Conservation (phyloP, 179 eudicot genomes). For the Sideroxylon spinosum region DNA sequence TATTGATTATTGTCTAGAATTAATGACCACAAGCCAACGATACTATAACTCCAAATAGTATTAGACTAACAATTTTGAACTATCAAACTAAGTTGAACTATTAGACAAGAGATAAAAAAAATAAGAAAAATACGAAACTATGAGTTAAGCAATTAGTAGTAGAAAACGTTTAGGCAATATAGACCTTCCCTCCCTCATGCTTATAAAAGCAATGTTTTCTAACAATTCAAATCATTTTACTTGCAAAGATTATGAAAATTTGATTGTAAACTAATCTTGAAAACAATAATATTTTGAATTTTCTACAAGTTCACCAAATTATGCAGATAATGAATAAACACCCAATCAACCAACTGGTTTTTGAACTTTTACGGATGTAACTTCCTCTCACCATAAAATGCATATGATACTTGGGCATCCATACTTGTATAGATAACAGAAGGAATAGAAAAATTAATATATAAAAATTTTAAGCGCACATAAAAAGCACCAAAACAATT, state of each 20-base stretch:
- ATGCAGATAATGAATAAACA: slow-evolving; percentile 15
- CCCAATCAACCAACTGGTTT: slow-evolving; percentile 85
- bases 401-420: slow-evolving; percentile 97
- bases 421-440: slow-evolving; percentile 48
- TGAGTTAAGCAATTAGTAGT: too few species aligned
- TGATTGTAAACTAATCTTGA: neutral
- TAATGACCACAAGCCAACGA: neutral
- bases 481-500: neutral
- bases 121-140: neutral
- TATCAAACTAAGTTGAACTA: neutral
- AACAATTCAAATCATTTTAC: neutral
- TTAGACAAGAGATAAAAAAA: neutral
- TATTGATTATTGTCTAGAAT: neutral
- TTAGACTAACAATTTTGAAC: neutral
- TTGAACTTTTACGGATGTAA: slow-evolving; percentile 85
- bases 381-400: slow-evolving; percentile 89
- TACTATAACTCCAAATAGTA: neutral
- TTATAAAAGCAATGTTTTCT: neutral
- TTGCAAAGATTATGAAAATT: neutral
- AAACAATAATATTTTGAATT: neutral
- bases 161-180: too few species aligned
- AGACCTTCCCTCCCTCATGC: neutral
- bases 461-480: neutral
- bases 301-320: neutral
- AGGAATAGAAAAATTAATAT: neutral